Evolutionary conservation across 2,329 filamentous ascomycete species (phyloP).

Genomic region (Cladorrhinum sp.): DNA sequence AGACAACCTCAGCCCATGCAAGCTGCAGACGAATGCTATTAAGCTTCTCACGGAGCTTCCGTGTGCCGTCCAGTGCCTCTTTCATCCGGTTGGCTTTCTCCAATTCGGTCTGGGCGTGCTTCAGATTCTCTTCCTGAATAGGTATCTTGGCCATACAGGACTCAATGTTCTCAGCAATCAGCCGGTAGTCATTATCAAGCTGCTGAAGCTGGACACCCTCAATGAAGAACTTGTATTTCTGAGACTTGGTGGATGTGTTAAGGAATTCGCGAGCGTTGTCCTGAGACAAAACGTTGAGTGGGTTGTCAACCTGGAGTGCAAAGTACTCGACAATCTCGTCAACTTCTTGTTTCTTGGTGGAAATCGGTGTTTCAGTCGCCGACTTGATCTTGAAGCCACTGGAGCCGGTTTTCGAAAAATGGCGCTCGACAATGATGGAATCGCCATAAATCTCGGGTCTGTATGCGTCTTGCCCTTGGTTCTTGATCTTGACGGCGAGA

Average conservation of each 20-base stretch:
- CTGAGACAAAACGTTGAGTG: constrained; percentile 91
- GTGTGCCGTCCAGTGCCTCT: constrained; percentile 63
- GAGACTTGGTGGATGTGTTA: constrained; percentile 72
- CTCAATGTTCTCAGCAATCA: constrained; percentile 77
- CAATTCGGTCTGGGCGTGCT: constrained; percentile 53
- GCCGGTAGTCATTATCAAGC: constrained; percentile 83
- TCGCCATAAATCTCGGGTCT: constrained; percentile 78
- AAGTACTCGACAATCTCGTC: constrained; percentile 94
- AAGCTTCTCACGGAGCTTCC: constrained; percentile 60
- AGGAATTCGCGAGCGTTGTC: constrained; percentile 93
- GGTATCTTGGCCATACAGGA: constrained; percentile 63
- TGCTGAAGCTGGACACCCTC: constrained; percentile 92
- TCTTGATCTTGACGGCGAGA: constrained; percentile 85
- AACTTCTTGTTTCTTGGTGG: constrained; percentile 79
- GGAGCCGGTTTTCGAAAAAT: constrained; percentile 71
- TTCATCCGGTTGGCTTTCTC: constrained; percentile 64
- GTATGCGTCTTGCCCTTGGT: constrained; percentile 80
- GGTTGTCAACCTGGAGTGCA: constrained; percentile 91
- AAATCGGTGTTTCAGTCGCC: constrained; percentile 65
- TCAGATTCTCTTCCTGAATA: constrained; percentile 61
- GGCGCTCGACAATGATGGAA: constrained; percentile 84
- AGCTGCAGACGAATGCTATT: constrained; percentile 62
- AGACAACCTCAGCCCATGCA: constrained; percentile 83
- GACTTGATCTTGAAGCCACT: constrained; percentile 88
- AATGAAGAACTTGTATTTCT: constrained; percentile 96